Conservation (phyloP, 805 yeast species). For the Wickerhamomyces alni region DNA sequence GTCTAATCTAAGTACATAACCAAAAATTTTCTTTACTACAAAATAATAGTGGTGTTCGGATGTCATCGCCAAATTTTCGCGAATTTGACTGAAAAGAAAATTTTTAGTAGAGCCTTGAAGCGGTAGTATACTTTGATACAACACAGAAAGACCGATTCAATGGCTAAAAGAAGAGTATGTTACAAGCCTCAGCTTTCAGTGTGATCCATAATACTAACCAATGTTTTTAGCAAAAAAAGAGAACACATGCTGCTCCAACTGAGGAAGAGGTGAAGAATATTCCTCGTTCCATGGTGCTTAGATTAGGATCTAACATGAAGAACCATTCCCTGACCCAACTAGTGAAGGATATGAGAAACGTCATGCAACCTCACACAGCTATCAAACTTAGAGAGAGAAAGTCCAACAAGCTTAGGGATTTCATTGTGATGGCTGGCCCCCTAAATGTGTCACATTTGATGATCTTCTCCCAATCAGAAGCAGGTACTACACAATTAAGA, state of each 20-base stretch:
- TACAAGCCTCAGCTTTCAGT: not conserved
- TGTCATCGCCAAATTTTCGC: constrained; percentile 17
- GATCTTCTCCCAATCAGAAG: constrained; percentile 75
- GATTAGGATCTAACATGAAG: constrained; percentile 69
- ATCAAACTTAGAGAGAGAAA: constrained; percentile 81
- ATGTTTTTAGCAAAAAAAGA: constrained; percentile 53
- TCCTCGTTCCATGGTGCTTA: constrained; percentile 92
- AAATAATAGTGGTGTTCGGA: constrained; percentile 17
- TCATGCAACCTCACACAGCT: constrained; percentile 97
- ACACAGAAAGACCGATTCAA: constrained; percentile 10
- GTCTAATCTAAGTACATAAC: no score
- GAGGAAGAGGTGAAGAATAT: constrained; percentile 66
- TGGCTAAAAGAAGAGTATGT: constrained; percentile 51
- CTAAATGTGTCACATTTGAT: constrained; percentile 86
- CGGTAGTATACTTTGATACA: not conserved
- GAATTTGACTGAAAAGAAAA: constrained; percentile 6
- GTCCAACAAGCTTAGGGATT: constrained; percentile 82
- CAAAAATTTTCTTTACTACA: constrained; percentile 3
- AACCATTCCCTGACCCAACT: constrained; percentile 81
- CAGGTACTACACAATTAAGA: constrained; percentile 79
- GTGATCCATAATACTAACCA: constrained; percentile 8
- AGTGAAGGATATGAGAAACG: constrained; percentile 78
- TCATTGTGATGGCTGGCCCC: constrained; percentile 98
- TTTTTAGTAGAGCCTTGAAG: not conserved
- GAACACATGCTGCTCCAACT: constrained; percentile 70